Base-by-base conservation (phyloP, 2,329 filamentous ascomycete species). In the Aspergillus latus region DNA sequence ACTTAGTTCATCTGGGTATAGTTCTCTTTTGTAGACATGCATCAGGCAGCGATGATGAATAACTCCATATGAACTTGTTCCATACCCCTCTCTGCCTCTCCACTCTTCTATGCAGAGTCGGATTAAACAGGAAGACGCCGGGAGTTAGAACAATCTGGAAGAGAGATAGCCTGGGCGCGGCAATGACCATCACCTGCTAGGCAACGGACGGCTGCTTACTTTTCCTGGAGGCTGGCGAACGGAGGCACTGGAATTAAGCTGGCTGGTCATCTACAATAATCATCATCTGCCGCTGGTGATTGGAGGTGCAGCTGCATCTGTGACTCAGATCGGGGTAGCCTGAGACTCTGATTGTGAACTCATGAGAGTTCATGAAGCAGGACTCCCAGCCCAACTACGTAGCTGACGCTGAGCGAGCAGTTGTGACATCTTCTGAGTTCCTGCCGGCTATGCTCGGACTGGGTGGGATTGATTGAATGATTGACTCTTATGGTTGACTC, bases 301-400 rank as follows among this genome's bases (percentile, higher is more conserved):
- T 60, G 59, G 59, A 46, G 50, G 58, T 52, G 40, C 4, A 5
- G 46, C 57, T 49, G 49, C 59, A 54, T 29, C 53, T 49, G 46
- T 56, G 59, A 61, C 56, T 59, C 59, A 61, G 53, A 59, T 36
- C 49, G 30, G 40, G 30, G 40, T n/a, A 43, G 29, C 16, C 21
- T 46, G 16, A 44, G 39, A 28, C n/a, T 15, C 28, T 15, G 44
- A 45, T 13, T 43, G 21, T 21, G 21, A 21, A 21, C 21, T 43
- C 21, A 13, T 32, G 11, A 16, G 49, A 39, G 29, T 47, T 5
- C n/a, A 34, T 21, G 44, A 34, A 29, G 28, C 21, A 45, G 11
- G 4, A 45, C 9, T 15, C 21, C 21, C 21, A 21, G 21, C 21
- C 21, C 21, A 21, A 21, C 21, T 21, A 21, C 21, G 21, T 21